Base-by-base conservation (phyloP, 768 basidiomycete species). In the Trichaptum fuscoviolaceum region DNA sequence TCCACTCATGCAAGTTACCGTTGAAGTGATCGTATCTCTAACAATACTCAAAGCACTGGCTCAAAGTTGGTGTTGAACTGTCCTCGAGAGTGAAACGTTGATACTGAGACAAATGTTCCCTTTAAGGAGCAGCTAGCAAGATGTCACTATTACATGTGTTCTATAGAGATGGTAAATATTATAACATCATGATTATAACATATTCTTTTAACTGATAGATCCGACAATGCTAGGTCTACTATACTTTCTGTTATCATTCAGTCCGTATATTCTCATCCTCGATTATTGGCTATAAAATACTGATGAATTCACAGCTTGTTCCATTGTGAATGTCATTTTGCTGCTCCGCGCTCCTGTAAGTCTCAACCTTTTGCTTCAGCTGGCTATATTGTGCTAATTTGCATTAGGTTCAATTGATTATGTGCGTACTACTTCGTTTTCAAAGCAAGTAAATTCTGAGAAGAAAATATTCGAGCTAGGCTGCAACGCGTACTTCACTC, bases 401-500 rank as follows among this genome's bases (percentile, higher is more conserved):
- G 5, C 10, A 15, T 52, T 20, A 52, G 42, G 42, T 52, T 2
- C 42, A 52, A 20, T 12, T 52, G 20, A 52, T 52, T 52, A 52
- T 52, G 42, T 52, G 42, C 10, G 42, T 52, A 20, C n/a, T 52
- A 52, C 20, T 3, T 52, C 42, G 2, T 12, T 20, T 15, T 12
- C 6, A 20, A 52, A 52, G 20, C 42, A 52, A 36, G 35, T 20
- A 20, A 6, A 3, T 3, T 20, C 20, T 20, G 15, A 52, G 6
- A 15, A 15, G 2, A 12, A 52, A 2, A 52, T 52, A 61, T 24
- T 20, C 42, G 12, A 15, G 30, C 8, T 25, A 67, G 67, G 24
- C 15, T 67, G 18, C 67, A 67, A 66, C 64, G 64, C 17, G 67
- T 66, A 7, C 58, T 67, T 24, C 67, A 67, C 57, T 58, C 67